These are phyloP conservation scores for Xanthoconium separans DNA, from an alignment of 1,284 basidiomycete genomes.

Conservation along the genomic window DNA sequence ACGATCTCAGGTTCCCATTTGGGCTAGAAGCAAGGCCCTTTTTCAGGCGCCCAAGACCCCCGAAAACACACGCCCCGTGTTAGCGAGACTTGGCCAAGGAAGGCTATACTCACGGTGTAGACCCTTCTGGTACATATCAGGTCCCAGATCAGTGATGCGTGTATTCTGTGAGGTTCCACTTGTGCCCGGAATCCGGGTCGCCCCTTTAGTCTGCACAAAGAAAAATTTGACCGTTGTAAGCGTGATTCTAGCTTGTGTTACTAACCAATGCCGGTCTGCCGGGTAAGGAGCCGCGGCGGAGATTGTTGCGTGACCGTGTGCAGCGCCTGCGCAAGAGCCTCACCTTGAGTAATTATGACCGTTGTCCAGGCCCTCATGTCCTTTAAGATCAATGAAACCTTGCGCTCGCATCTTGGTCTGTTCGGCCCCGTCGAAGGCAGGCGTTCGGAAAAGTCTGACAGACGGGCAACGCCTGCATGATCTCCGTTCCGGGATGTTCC, in stretches of 20 bases:
- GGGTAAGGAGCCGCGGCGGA: conserved; percentile 26
- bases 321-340: conserved; percentile 1
- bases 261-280: conserved; percentile 11
- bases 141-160: conserved; percentile 20
- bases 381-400: conserved; percentile 9
- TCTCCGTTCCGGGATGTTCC: conserved; percentile 28
- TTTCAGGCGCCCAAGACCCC: conserved; percentile 28
- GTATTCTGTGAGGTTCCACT: conserved; percentile 28
- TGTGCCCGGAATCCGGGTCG: conserved; percentile 14
- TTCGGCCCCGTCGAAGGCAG: conserved; percentile 25
- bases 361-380: conserved; percentile 4
- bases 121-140: conserved; percentile 7
- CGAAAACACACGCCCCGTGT: conserved; percentile 27
- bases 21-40: conserved; percentile 27
- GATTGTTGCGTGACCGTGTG: conserved; percentile 28
- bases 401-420: conserved; percentile 3
- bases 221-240: conserved; percentile 15
- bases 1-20: conserved; percentile 25
- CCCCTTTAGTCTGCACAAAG: conserved; percentile 10
- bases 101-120: conserved; percentile 33
- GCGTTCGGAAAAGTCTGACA: neutral
- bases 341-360: conserved; percentile 6
- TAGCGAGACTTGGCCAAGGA: conserved; percentile 29
- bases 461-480: conserved; percentile 10
- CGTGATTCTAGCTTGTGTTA: conserved; percentile 8